Evolutionary conservation across 768 basidiomycete species (phyloP).

Genomic region (Tulasnella sp.): DNA sequence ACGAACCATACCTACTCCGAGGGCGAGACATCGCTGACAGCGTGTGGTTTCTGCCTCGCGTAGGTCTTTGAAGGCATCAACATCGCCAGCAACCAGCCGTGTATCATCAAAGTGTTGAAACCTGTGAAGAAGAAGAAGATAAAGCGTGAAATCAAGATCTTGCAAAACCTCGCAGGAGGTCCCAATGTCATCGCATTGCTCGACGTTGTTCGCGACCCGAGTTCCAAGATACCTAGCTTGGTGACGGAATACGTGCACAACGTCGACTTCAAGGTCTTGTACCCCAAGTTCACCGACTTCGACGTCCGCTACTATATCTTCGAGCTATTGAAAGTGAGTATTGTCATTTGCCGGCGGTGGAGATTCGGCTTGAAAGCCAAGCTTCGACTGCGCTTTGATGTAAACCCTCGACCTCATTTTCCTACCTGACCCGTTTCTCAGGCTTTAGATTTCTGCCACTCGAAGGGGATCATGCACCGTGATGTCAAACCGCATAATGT

Average conservation of each 20-base stretch:
- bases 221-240: constrained; percentile 58
- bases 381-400: not conserved
- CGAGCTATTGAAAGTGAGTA: constrained; percentile 50
- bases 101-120: constrained; percentile 68
- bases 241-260: constrained; percentile 67
- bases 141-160: constrained; percentile 70
- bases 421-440: constrained; percentile 28
- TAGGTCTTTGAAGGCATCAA: constrained; percentile 61
- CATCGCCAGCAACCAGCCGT: constrained; percentile 50
- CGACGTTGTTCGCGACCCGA: constrained; percentile 66
- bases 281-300: constrained; percentile 53
- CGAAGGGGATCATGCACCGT: constrained; percentile 68
- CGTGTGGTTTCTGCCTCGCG: not conserved
- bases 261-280: constrained; percentile 60
- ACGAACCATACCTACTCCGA: not conserved
- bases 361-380: not conserved
- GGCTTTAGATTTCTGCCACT: constrained; percentile 68
- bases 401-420: not conserved
- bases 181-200: constrained; percentile 63
- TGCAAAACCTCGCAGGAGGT: constrained; percentile 64
- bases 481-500: constrained; percentile 67
- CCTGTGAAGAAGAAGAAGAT: constrained; percentile 69
- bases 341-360: not conserved
- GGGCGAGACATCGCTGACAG: not conserved
- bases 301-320: constrained; percentile 67